Conservation (phyloP, 352 stramenopile species). For the Globisporangium rhizosaccharum region DNA sequence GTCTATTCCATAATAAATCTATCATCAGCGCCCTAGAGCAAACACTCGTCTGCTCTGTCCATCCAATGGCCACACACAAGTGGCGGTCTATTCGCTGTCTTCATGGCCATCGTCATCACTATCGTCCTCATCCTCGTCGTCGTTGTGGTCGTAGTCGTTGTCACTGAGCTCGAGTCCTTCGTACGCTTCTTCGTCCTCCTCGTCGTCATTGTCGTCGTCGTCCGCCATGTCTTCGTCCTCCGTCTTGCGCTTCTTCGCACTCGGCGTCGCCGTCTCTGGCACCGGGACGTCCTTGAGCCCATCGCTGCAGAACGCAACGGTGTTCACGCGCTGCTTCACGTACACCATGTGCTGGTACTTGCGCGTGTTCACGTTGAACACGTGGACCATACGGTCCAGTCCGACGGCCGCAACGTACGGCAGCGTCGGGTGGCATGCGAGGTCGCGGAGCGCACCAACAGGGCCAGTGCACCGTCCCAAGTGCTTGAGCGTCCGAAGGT, state of each 20-base stretch:
- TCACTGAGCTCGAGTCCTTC: constrained; percentile 79
- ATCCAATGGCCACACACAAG: background rate
- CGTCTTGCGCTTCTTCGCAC: constrained; percentile 46
- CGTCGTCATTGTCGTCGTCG: constrained; percentile 52
- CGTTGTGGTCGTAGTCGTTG: constrained; percentile 44
- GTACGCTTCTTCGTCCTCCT: constrained; percentile 76
- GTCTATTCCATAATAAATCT: constrained; percentile 17
- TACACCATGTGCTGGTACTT: constrained; percentile 74
- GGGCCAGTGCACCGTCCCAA: constrained; percentile 86
- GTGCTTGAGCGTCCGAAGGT: constrained; percentile 85
- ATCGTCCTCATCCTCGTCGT: constrained; percentile 46
- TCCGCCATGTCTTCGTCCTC: constrained; percentile 30
- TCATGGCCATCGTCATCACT: constrained; percentile 30
- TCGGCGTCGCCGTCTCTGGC: constrained; percentile 23
- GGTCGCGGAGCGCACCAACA: constrained; percentile 86
- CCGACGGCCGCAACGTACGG: constrained; percentile 89
- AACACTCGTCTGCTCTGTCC: background rate
- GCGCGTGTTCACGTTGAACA: constrained; percentile 87
- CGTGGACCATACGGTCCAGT: constrained; percentile 92
- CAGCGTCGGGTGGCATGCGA: constrained; percentile 87
- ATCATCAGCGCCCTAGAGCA: background rate
- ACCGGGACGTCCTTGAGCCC: constrained; percentile 56
- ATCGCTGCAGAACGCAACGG: constrained; percentile 86
- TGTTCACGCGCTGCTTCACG: constrained; percentile 88
- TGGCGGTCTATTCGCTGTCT: constrained; percentile 25